phyloP scores from a whole-genome alignment of 306 rosid species.

The Medicago truncatula region MtrunA17r5.0-ANR NC_053048.1:37445001-37445500 shows the following conservation, averaged over 20 bases:
- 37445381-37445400: not conserved
- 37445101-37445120: not conserved
- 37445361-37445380: not conserved
- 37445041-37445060: constrained; percentile 10
- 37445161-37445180: constrained; percentile 7
- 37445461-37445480: too few relatives aligned
- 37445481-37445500: too few relatives aligned
- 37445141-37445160: constrained; percentile 21
- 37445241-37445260: not conserved
- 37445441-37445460: too few relatives aligned
- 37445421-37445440: too few relatives aligned
- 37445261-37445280: not conserved
- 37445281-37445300: constrained; percentile 1
- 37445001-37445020: not conserved
- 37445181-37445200: constrained; percentile 34
- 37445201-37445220: constrained; percentile 28
- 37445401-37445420: too few relatives aligned
- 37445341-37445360: not conserved
- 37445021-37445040: not conserved
- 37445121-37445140: constrained; percentile 12
- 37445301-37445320: not conserved
- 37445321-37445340: constrained; percentile 25
- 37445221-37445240: not conserved
- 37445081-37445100: not conserved
- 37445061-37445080: not conserved